Conservation (phyloP, 2,329 filamentous ascomycete species). For the Penicillium olsonii region DNA sequence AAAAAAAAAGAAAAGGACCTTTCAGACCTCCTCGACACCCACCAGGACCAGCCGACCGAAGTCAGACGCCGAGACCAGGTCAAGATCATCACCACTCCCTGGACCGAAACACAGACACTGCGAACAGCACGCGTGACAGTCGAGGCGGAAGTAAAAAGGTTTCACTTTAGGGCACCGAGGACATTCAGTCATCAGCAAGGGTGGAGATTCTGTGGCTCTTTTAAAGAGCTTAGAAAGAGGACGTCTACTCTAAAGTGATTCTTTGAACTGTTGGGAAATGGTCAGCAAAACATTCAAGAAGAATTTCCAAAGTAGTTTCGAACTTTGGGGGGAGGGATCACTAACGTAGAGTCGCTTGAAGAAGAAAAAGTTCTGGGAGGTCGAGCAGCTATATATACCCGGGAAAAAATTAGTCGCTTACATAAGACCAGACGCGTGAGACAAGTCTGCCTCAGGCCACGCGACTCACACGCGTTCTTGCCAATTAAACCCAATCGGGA, state of each 20-base stretch:
- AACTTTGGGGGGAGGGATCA: slow-evolving; percentile 7
- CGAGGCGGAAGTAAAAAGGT: slow-evolving; percentile 56
- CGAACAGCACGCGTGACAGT: slow-evolving; percentile 38
- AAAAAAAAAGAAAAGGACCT: slow-evolving; percentile 58
- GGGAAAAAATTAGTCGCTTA: slow-evolving; percentile 2
- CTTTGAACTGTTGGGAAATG: slow-evolving; percentile 54
- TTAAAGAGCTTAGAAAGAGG: slow-evolving; percentile 85
- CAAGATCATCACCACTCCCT: slow-evolving; percentile 96
- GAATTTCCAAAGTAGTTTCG: too few relatives aligned
- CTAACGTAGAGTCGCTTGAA: slow-evolving; percentile 16
- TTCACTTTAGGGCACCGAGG: slow-evolving; percentile 91
- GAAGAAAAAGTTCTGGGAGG: slow-evolving; percentile 8
- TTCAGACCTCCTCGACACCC: slow-evolving; percentile 91
- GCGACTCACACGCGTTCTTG: slow-evolving; percentile 27
- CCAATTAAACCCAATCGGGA: slow-evolving; percentile 38
- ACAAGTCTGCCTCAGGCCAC: slow-evolving; percentile 3
- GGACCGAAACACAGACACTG: slow-evolving; percentile 55
- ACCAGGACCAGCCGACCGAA: slow-evolving; percentile 76
- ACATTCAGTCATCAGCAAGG: slow-evolving; percentile 90
- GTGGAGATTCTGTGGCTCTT: slow-evolving; percentile 89
- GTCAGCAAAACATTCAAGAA: slow-evolving; percentile 22
- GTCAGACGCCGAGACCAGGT: slow-evolving; percentile 70
- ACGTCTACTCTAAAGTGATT: slow-evolving; percentile 99
- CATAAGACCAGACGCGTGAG: not conserved
- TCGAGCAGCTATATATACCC: slow-evolving; percentile 6